Conservation (phyloP, 805 yeast species). For the Cyberlindnera maclurae region DNA sequence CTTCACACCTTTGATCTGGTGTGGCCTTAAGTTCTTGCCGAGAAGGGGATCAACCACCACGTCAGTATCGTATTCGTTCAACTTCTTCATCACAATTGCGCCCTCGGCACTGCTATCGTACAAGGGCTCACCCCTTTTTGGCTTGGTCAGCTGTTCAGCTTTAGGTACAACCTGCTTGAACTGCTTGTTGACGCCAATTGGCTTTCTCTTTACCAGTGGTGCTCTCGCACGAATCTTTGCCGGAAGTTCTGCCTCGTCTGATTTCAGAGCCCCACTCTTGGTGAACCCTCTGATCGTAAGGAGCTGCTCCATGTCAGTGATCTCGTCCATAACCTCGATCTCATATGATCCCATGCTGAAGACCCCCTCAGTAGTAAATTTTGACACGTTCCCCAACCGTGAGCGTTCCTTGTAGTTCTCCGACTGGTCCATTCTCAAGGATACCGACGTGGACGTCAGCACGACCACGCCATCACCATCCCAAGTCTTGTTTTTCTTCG, state of each 20-base stretch:
- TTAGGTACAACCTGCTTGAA: constrained; percentile 19
- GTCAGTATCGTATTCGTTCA: constrained; percentile 25
- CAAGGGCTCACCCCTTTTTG: constrained; percentile 26
- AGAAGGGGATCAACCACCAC: constrained; percentile 59
- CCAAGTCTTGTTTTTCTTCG: constrained; percentile 87
- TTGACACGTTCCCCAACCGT: constrained; percentile 11
- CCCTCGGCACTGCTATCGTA: constrained; percentile 30
- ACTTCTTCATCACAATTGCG: constrained; percentile 37
- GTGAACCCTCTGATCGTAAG: constrained; percentile 13
- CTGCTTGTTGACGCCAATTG: constrained; percentile 16
- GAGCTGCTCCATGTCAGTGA: constrained; percentile 22
- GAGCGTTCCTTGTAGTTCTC: constrained; percentile 25
- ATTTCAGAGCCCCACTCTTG: constrained; percentile 3
- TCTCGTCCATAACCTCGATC: constrained; percentile 49
- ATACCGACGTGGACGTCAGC: constrained; percentile 21
- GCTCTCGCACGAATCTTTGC: background rate
- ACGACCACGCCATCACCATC: constrained; percentile 77
- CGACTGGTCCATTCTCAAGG: constrained; percentile 28
- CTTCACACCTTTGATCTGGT: constrained; percentile 77
- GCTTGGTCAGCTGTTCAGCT: constrained; percentile 12
- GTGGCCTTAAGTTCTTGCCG: constrained; percentile 56
- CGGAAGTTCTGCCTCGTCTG: background rate
- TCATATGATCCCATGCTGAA: constrained; percentile 54
- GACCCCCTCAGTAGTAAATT: constrained; percentile 30
- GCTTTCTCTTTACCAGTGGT: constrained; percentile 7